phyloP scores from a whole-genome alignment of 805 yeast genomes.

The Pichia paraexigua region DNA sequence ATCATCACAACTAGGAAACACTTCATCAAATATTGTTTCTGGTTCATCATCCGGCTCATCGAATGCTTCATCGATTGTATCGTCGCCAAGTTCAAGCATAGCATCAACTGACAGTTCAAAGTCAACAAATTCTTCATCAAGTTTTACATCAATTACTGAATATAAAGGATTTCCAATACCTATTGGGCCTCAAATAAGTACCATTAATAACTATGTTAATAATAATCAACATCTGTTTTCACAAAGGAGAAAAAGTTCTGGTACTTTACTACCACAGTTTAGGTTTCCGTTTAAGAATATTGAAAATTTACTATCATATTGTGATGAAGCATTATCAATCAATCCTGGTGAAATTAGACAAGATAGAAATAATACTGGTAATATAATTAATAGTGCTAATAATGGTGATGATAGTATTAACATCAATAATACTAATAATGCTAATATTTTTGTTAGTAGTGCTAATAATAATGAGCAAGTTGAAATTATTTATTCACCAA shows the following conservation, averaged over 20 bases:
- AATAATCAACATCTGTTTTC: conserved; percentile 18
- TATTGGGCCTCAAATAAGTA: conserved; percentile 12
- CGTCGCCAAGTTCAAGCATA: neutral
- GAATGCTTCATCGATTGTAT: conserved; percentile 8
- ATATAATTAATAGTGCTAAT: neutral
- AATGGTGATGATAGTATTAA: neutral
- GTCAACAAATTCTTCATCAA: conserved; percentile 1
- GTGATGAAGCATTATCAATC: conserved; percentile 67
- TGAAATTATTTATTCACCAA: conserved; percentile 45
- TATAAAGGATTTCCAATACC: conserved; percentile 53
- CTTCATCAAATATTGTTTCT: neutral
- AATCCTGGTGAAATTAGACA: conserved; percentile 59
- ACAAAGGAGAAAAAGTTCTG: conserved; percentile 33
- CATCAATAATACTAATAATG: neutral
- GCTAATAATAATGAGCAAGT: conserved; percentile 17
- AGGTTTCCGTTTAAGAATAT: conserved; percentile 59
- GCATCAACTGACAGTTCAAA: neutral
- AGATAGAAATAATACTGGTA: neutral
- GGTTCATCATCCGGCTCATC: conserved; percentile 19
- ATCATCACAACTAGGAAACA: conserved; percentile 15
- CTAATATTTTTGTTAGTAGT: conserved; percentile 1
- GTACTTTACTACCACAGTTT: conserved; percentile 29
- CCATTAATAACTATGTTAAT: neutral
- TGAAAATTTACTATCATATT: conserved; percentile 49
- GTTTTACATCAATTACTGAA: conserved; percentile 27